A percentile compares a stretch with the other conserved stretches of the same genome.
Conservation (phyloP, 768 basidiomycete genomes). For the Melanogaster broomeanus region DNA sequence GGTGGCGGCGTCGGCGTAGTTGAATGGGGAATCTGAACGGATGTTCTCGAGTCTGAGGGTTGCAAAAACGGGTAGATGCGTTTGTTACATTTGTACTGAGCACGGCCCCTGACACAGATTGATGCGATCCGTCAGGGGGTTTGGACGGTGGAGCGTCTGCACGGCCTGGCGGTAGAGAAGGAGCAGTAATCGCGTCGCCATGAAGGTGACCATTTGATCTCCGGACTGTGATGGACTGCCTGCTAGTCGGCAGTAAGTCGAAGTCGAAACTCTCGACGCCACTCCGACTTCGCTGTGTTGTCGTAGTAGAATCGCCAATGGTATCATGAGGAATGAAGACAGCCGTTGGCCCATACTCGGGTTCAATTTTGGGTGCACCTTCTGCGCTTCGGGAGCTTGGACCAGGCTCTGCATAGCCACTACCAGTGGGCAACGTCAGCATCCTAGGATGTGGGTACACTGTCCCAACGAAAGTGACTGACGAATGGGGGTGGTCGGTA, state of each 20-base stretch:
- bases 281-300: slow-evolving; percentile 14
- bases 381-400: slow-evolving; percentile 3
- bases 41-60: not conserved
- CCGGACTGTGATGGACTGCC: not conserved
- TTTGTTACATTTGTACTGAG: slow-evolving; percentile 34
- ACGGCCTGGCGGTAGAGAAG: not conserved
- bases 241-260: slow-evolving; percentile 21
- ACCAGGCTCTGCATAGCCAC: not conserved
- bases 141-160: not conserved
- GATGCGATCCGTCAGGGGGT: not conserved
- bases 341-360: slow-evolving; percentile 28
- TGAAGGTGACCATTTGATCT: not conserved
- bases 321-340: slow-evolving; percentile 28
- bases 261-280: slow-evolving; percentile 27
- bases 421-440: not conserved
- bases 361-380: not conserved
- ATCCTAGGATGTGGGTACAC: slow-evolving; percentile 14
- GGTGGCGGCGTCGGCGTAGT: not conserved
- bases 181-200: not conserved
- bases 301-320: slow-evolving; percentile 2
- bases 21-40: not conserved
- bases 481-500: slow-evolving; percentile 21
- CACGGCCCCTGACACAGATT: slow-evolving; percentile 15
- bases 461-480: slow-evolving; percentile 18
- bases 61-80: slow-evolving; percentile 1